These are phyloP conservation scores for Grosmannia serpens DNA, from an alignment of 2,329 filamentous ascomycete genomes.

Conservation along the genomic window DNA sequence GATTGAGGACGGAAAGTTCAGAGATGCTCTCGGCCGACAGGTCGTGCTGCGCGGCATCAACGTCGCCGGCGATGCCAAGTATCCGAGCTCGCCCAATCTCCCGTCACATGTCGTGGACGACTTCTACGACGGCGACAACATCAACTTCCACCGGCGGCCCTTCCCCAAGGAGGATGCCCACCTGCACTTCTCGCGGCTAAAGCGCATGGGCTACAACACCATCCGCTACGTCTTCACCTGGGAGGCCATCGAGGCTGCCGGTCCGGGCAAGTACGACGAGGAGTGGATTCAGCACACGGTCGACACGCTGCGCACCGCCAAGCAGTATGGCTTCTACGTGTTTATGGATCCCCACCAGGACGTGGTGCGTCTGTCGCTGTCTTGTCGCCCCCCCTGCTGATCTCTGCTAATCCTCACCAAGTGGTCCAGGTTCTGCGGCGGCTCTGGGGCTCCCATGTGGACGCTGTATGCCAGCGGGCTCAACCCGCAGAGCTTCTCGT, in stretches of 20 bases:
- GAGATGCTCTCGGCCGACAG: conserved; percentile 71
- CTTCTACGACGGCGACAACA: conserved; percentile 88
- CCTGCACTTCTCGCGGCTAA: conserved; percentile 73
- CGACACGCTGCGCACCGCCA: conserved; percentile 68
- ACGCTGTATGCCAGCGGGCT: conserved; percentile 90
- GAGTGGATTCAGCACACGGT: conserved; percentile 89
- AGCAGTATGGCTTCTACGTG: conserved; percentile 84
- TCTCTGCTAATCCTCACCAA: conserved; percentile 18
- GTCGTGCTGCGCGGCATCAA: conserved; percentile 90
- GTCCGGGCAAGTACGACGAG: conserved; percentile 87
- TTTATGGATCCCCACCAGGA: conserved; percentile 99
- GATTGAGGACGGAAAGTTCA: conserved; percentile 78
- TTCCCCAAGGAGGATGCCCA: conserved; percentile 77
- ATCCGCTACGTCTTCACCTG: conserved; percentile 96
- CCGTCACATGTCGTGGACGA: conserved; percentile 66
- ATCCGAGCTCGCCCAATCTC: conserved; percentile 67
- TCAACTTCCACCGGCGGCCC: conserved; percentile 78
- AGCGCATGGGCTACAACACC: conserved; percentile 87
- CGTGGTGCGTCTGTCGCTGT: conserved; percentile 51
- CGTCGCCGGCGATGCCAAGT: conserved; percentile 80
- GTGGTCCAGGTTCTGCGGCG: conserved; percentile 92
- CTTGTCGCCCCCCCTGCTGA: background rate
- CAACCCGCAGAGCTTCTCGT: conserved; percentile 73
- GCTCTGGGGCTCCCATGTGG: conserved; percentile 95
- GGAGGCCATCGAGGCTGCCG: conserved; percentile 93